phyloP scores from a whole-genome alignment of 163 green algal species.

The Scenedesmus sp. region DNA sequence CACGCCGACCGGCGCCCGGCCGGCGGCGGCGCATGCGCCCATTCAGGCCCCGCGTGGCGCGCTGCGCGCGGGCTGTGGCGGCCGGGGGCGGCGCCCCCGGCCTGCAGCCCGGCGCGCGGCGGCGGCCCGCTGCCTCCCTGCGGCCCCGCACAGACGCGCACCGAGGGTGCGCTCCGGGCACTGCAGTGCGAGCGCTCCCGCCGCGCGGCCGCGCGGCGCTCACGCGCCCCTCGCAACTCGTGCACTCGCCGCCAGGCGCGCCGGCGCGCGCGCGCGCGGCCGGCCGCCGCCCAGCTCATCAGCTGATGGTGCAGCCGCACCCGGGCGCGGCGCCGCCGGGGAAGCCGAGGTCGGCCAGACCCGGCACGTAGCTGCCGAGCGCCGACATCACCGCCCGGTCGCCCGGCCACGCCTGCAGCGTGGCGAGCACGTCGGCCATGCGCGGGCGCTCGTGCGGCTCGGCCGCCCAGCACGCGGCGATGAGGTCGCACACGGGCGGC shows the following conservation, averaged over 20 bases:
- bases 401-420: slow-evolving; percentile 16
- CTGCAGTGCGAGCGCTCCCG: too few relatives aligned
- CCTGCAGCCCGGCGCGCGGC: too few relatives aligned
- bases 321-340: neutral
- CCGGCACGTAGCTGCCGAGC: slow-evolving; percentile 18
- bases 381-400: neutral
- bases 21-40: too few relatives aligned
- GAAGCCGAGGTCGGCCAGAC: slow-evolving; percentile 25
- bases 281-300: neutral
- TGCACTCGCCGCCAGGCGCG: too few relatives aligned
- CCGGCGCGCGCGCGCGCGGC: too few relatives aligned
- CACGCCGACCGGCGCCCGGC: too few relatives aligned
- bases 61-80: too few relatives aligned
- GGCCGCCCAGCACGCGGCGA: slow-evolving; percentile 58
- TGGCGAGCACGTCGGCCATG: slow-evolving; percentile 49
- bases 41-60: too few relatives aligned
- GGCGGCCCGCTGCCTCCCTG: too few relatives aligned
- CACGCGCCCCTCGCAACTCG: too few relatives aligned
- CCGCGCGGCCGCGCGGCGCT: too few relatives aligned
- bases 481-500: slow-evolving; percentile 46
- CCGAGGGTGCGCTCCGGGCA: neutral
- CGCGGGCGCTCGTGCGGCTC: slow-evolving; percentile 50
- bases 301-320: slow-evolving; percentile 9
- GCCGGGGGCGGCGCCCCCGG: too few relatives aligned
- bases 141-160: neutral